These are phyloP conservation scores for Vigna trinervia DNA, from an alignment of 306 rosid genomes.

Conservation along the genomic window DNA sequence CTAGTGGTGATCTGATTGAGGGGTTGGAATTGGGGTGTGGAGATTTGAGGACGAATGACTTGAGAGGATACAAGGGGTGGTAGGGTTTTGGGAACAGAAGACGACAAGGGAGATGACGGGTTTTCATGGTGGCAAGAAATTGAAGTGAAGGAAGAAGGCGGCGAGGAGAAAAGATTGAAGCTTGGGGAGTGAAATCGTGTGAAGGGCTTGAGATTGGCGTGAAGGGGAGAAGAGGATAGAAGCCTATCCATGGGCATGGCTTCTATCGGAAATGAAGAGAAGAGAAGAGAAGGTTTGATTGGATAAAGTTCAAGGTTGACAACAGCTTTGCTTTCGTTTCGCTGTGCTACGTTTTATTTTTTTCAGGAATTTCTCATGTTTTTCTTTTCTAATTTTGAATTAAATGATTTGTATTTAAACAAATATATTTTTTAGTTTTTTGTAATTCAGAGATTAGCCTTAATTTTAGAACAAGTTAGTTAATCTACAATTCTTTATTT, in stretches of 20 bases:
- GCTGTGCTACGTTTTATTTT: background rate
- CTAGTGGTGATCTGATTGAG: conserved; percentile 50
- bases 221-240: conserved; percentile 70
- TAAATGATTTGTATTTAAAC: too few relatives aligned
- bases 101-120: conserved; percentile 50
- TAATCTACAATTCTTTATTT: too few relatives aligned
- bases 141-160: conserved; percentile 39
- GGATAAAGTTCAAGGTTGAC: conserved; percentile 48
- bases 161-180: conserved; percentile 50
- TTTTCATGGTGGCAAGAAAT: conserved; percentile 53
- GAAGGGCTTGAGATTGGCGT: conserved; percentile 46
- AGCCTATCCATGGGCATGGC: conserved; percentile 96
- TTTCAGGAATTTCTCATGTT: background rate
- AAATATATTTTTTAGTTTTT: too few relatives aligned
- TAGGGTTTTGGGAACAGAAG: conserved; percentile 37
- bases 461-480: too few relatives aligned
- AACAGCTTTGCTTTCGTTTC: too few relatives aligned
- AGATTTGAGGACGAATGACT: conserved; percentile 36
- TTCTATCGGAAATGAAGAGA: conserved; percentile 30
- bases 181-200: conserved; percentile 46
- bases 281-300: background rate
- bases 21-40: conserved; percentile 44
- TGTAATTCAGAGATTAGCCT: too few relatives aligned
- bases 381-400: too few relatives aligned
- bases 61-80: conserved; percentile 35